Evolutionary conservation across 306 rosid species (phyloP).

Genomic region (Castanea sativa): DNA sequence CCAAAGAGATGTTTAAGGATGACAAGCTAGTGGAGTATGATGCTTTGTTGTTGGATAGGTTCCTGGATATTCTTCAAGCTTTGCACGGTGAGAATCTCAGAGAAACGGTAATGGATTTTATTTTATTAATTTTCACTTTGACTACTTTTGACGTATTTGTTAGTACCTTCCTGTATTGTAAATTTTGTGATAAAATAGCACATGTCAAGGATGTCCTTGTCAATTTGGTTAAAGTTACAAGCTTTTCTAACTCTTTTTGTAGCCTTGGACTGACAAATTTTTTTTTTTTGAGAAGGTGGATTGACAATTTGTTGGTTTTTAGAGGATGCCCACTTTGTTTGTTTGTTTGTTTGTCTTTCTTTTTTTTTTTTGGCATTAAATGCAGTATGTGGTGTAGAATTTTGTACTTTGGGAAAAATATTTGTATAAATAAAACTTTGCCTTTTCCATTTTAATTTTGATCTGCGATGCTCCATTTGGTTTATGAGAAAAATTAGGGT

Average conservation of each 20-base stretch:
- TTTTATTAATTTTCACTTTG: neutral
- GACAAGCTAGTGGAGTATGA: slow-evolving; percentile 96
- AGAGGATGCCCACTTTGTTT: neutral
- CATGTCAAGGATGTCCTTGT: slow-evolving; percentile 12
- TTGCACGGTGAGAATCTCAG: slow-evolving; percentile 89
- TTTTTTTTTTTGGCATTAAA: neutral
- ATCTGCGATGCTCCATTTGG: neutral
- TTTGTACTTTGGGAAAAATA: neutral
- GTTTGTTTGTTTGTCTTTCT: neutral
- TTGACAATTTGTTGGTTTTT: neutral
- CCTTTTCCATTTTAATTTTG: neutral
- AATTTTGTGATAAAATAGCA: neutral
- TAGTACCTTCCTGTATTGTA: neutral
- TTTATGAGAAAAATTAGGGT: neutral
- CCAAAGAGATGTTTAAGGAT: slow-evolving; percentile 90
- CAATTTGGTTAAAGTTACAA: slow-evolving; percentile 2
- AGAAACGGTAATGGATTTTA: slow-evolving; percentile 65
- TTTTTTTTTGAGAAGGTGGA: too few relatives aligned
- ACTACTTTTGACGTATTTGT: neutral
- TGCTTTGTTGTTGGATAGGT: slow-evolving; percentile 85
- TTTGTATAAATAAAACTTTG: neutral
- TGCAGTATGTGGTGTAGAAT: neutral
- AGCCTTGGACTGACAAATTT: neutral
- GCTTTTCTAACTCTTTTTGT: neutral
- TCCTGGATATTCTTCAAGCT: slow-evolving; percentile 97